Base-by-base conservation (phyloP, 2,329 filamentous ascomycete species). In the Botrytis hyacinthi region DNA sequence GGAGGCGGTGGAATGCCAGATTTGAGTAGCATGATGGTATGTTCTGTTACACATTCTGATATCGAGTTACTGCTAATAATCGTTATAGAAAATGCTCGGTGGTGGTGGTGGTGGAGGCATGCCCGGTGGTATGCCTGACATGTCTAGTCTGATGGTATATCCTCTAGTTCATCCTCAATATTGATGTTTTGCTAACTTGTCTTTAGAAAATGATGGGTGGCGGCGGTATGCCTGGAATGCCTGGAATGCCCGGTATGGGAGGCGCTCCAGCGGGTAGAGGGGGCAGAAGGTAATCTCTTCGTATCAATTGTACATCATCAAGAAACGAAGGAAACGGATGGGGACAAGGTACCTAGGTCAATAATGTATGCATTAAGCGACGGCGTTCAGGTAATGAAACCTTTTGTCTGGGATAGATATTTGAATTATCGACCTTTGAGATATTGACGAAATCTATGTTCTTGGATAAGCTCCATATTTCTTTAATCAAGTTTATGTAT, bases 21-120 rank as follows among this genome's bases (percentile, higher is more conserved):
- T 79, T 92, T 98, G 88, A 90, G 90, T 46, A 91, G 91, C 73
- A 87, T 98, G 84, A 95, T 97, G 89, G 72, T 71, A 73, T 29
- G 57, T 32, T 7, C 14, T 35, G 8, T 29, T 14, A 1, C 2
- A 18, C 40, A 22, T 61, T n/a, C 20, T 40, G 26, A 37, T 57
- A 2, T 37, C 5, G 16, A 63, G 6, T 20, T 40, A 10, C 35
- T 37, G 20, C 66, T 73, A 71, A 73, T 16, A 37, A 26, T 22
- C 16, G 1, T 8, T 22, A 46, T 44, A 73, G 72, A 95, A 96
- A 86, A 97, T 97, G 92, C 88, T 98, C 78, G 92, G 92, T 6
- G 90, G 90, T 29, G 91, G 90, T 54, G 91, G 89, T 32, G 89
- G 85, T 16, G 85, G 83, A 20, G 81, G 80, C 57, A 78, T 79